A percentile compares a stretch with the other conserved stretches of the same genome.
Conservation (phyloP, 345 rosid genomes). For the Bruguiera gymnorhiza region DNA sequence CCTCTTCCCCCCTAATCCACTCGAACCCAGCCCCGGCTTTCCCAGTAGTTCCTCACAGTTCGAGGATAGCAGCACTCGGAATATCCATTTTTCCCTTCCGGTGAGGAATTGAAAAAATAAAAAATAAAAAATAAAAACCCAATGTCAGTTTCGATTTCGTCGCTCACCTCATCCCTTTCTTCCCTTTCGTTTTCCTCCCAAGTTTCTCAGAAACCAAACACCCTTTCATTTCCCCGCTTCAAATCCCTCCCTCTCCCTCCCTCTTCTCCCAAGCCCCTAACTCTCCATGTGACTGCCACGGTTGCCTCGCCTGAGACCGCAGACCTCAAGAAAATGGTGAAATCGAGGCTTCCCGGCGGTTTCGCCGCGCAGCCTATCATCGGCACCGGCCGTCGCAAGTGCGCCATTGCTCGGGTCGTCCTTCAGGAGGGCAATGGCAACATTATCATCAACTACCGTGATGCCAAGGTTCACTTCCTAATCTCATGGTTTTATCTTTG, state of each 20-base stretch:
- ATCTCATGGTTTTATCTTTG: background rate
- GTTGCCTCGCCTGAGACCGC: slow-evolving; percentile 45
- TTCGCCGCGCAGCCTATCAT: slow-evolving; percentile 80
- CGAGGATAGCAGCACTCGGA: too few relatives aligned
- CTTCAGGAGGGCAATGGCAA: slow-evolving; percentile 92
- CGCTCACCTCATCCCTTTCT: slow-evolving; percentile 59
- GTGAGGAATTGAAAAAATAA: background rate
- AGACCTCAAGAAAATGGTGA: slow-evolving; percentile 68
- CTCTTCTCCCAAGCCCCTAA: slow-evolving; percentile 29
- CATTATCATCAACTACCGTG: slow-evolving; percentile 80
- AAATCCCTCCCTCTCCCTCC: slow-evolving; percentile 27
- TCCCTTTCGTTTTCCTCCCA: slow-evolving; percentile 81
- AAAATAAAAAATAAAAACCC: background rate
- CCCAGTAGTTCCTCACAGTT: too few relatives aligned
- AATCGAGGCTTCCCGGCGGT: slow-evolving; percentile 87
- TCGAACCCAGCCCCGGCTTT: too few relatives aligned
- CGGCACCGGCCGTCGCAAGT: slow-evolving; percentile 91
- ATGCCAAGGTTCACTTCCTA: slow-evolving; percentile 51
- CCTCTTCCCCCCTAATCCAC: too few relatives aligned
- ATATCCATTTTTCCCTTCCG: too few relatives aligned
- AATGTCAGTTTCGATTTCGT: slow-evolving; percentile 57
- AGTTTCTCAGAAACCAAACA: slow-evolving; percentile 47
- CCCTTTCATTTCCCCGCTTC: slow-evolving; percentile 33
- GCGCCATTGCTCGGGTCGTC: slow-evolving; percentile 88
- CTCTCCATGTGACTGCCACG: slow-evolving; percentile 50